Conservation (phyloP, 495 filamentous ascomycete species). For the Aspergillus asperescens region DNA sequence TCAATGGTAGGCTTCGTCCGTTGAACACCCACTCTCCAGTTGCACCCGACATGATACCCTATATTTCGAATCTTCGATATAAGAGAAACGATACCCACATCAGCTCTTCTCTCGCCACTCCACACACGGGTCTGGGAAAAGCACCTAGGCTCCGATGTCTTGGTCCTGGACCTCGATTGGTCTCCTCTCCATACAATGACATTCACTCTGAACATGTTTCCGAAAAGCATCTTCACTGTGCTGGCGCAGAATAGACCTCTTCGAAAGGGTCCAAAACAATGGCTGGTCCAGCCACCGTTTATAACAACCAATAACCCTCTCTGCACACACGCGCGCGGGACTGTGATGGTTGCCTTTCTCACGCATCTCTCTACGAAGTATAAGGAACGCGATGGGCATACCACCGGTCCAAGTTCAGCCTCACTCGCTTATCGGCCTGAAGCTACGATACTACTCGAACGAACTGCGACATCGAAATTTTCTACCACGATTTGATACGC, state of each 20-base stretch:
- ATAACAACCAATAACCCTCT: no score
- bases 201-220: conserved; percentile 9
- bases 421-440: neutral
- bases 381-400: no score
- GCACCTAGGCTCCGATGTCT: neutral
- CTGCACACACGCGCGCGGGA: no score
- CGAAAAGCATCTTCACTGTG: conserved; percentile 11
- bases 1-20: conserved; percentile 62
- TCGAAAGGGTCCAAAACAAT: neutral
- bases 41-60: neutral
- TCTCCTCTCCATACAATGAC: neutral
- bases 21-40: conserved; percentile 35
- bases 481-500: neutral
- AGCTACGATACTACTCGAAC: neutral
- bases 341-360: no score
- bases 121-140: neutral
- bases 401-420: no score
- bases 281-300: conserved; percentile 1
- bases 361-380: no score
- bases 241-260: conserved; percentile 12
- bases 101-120: neutral
- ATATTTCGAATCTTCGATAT: neutral
- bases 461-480: neutral
- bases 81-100: neutral
- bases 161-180: neutral